These are phyloP conservation scores for Vaccinium darrowii DNA, from an alignment of 148 eudicot species.

Conservation along the genomic window DNA sequence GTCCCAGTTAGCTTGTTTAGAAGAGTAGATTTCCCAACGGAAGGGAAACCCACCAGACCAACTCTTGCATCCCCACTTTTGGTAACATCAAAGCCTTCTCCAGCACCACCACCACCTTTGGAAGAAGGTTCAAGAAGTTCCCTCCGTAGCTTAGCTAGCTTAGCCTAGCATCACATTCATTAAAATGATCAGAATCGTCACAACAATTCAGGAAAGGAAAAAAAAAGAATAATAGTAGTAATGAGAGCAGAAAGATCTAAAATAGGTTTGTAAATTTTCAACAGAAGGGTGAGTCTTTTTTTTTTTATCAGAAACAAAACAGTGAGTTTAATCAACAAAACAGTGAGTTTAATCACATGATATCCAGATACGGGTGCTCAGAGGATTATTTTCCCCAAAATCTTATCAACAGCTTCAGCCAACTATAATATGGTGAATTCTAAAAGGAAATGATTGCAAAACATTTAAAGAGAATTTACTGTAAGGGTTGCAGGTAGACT, in stretches of 20 bases:
- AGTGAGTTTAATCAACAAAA: background rate
- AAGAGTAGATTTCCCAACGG: constrained; percentile 96
- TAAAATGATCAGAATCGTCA: background rate
- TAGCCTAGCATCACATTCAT: constrained; percentile 49
- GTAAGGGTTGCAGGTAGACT: background rate
- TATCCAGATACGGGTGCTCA: background rate
- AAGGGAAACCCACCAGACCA: constrained; percentile 96
- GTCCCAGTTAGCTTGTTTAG: constrained; percentile 86
- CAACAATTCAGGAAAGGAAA: too few species aligned
- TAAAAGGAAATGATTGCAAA: background rate
- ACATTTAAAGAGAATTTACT: background rate
- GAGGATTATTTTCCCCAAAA: background rate
- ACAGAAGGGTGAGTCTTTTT: background rate
- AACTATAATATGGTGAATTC: background rate
- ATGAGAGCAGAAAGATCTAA: background rate
- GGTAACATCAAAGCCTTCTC: constrained; percentile 99
- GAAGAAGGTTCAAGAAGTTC: constrained; percentile 83
- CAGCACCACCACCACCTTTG: constrained; percentile 97
- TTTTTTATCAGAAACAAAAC: too few species aligned
- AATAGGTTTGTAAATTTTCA: background rate
- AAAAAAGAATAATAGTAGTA: too few species aligned
- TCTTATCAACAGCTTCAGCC: background rate
- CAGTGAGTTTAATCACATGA: background rate
- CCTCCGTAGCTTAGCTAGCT: constrained; percentile 93
- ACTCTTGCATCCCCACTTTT: constrained; percentile 99